A percentile compares a stretch with the other conserved stretches of the same genome.
Evolutionary conservation across 257 asterid species (phyloP).

Genomic region (Nicotiana undulata): DNA sequence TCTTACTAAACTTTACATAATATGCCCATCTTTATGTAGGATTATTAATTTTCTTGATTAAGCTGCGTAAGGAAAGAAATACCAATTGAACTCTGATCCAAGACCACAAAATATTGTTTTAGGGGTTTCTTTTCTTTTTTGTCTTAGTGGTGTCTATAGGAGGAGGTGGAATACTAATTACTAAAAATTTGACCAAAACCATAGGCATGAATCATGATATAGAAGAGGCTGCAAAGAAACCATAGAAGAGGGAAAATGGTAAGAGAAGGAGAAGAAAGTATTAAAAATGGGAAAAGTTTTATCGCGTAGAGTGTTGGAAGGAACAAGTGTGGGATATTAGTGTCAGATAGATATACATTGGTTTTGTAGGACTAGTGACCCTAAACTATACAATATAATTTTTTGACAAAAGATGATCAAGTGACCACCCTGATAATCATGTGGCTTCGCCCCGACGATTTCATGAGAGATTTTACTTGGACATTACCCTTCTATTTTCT

Average conservation of each 20-base stretch:
- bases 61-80: background rate
- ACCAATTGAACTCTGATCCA: background rate
- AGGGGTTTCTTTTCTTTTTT: background rate
- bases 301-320: slow-evolving; percentile 66
- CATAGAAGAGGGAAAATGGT: slow-evolving; percentile 37
- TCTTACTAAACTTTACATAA: background rate
- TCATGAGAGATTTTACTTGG: no score
- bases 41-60: background rate
- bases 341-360: slow-evolving; percentile 43
- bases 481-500: no score
- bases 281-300: slow-evolving; percentile 18
- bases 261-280: slow-evolving; percentile 2
- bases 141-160: no score
- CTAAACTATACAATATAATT: no score
- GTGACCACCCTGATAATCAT: no score
- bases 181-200: background rate
- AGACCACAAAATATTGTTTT: background rate
- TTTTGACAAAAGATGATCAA: no score
- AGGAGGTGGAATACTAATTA: background rate
- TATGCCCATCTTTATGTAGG: background rate
- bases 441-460: no score
- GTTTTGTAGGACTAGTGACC: slow-evolving; percentile 2
- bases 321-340: slow-evolving; percentile 55
- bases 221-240: slow-evolving; percentile 25
- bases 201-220: background rate